These are phyloP conservation scores for Boletellus ananiceps DNA, from an alignment of 768 basidiomycete species.

Conservation along the genomic window DNA sequence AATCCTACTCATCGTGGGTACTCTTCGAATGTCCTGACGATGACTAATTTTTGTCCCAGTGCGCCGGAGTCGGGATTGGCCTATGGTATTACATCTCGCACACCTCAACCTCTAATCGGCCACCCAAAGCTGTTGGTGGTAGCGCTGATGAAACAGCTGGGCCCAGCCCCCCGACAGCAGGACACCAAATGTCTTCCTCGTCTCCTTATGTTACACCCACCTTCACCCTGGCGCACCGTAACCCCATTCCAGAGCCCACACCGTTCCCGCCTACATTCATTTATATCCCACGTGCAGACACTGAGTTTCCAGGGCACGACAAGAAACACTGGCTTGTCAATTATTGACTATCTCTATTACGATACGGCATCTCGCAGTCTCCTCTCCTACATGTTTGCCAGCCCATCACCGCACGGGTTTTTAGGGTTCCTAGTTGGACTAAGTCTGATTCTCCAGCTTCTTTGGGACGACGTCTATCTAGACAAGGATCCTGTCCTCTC, in stretches of 20 bases:
- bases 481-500: constrained; percentile 28
- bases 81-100: constrained; percentile 58
- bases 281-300: constrained; percentile 2
- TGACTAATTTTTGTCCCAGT: constrained; percentile 25
- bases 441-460: background rate
- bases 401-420: constrained; percentile 5
- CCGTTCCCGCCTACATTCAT: constrained; percentile 11
- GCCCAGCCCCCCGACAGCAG: constrained; percentile 12
- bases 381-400: constrained; percentile 3
- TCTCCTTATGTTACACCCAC: constrained; percentile 55
- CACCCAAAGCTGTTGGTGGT: constrained; percentile 63
- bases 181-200: constrained; percentile 17
- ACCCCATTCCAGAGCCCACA: constrained; percentile 16
- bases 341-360: constrained; percentile 8
- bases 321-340: constrained; percentile 10
- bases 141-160: constrained; percentile 42
- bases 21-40: background rate
- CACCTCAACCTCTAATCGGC: constrained; percentile 42
- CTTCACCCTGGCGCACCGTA: constrained; percentile 48
- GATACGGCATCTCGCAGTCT: background rate
- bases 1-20: constrained; percentile 48
- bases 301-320: constrained; percentile 3
- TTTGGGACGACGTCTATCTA: constrained; percentile 22
- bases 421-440: constrained; percentile 3
- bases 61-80: constrained; percentile 52